Base-by-base conservation (phyloP, 2,329 filamentous ascomycete species). In the Cylindrodendrum hubeiense region DNA sequence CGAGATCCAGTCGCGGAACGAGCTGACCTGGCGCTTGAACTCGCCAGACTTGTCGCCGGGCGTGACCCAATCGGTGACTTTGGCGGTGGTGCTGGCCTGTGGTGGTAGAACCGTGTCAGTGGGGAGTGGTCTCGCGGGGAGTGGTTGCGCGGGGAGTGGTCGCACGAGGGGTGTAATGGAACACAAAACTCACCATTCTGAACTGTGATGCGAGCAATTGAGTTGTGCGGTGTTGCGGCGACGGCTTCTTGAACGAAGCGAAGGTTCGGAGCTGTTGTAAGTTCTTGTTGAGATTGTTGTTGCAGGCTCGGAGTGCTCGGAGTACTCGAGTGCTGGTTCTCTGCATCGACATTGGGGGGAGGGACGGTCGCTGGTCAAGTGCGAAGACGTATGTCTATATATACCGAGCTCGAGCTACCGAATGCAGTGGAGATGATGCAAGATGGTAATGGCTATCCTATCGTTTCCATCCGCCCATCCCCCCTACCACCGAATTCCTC, bases 11-110 rank as follows among this genome's bases (percentile, higher is more conserved):
- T 92, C 89, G 64, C 96, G 90, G 82, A 98, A 98, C 60, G 89
- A 87, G 66, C 93, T 96, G 67, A 87, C 86, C 79, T 94, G 93
- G 67, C 95, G 91, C 84, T 97, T 97, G 87, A 97, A 98, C 81
- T 98, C 94, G 80, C 95, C 95, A 19, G 89, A 88, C 77, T 89
- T 92, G 83, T 96, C 93, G 73, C 85, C 86, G 49, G 89, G 91
- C 67, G 89, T 86, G 56, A 96, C 94, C 94, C 94, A 97, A 75
- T 95, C 89, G 49, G 94, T 95, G 78, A 97, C 93, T 60, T 71
- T 74, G 22, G 54, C 47, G 22, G 26, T 41, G 41, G 63, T 67
- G 66, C 68, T 74, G 39, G 69, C 34, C 71, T 74, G 54, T 46
- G 57, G 54, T 46, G 57, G n/a, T 12, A 44, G 24, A 28, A 15